Evolutionary conservation across 2,329 filamentous ascomycete species (phyloP).

Genomic region (Alternaria sp.): DNA sequence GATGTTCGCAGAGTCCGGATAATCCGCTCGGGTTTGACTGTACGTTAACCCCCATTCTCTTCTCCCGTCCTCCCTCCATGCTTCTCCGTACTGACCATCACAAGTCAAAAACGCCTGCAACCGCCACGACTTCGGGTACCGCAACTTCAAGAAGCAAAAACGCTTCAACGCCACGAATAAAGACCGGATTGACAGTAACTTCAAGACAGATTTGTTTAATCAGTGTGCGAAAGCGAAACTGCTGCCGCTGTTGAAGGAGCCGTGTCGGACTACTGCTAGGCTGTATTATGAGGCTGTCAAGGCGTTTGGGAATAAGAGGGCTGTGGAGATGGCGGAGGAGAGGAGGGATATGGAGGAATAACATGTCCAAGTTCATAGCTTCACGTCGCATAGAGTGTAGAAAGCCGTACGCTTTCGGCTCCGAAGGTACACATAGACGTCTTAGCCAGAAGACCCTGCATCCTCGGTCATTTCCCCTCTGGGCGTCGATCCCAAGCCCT

Average conservation of each 20-base stretch:
- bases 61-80: neutral
- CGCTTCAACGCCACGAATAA: conserved; percentile 52
- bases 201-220: conserved; percentile 53
- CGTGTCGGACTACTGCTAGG: conserved; percentile 40
- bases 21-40: conserved; percentile 47
- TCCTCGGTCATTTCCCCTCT: conserved; percentile 1
- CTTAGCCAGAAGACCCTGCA: conserved; percentile 20
- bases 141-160: conserved; percentile 61
- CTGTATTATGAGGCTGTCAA: conserved; percentile 47
- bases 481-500: conserved; percentile 8
- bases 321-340: neutral
- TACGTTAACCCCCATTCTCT: conserved; percentile 3
- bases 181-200: conserved; percentile 59
- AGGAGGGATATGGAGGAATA: neutral
- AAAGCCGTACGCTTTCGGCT: neutral
- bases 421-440: neutral
- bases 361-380: neutral
- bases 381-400: neutral
- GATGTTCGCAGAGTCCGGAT: conserved; percentile 48
- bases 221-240: conserved; percentile 44
- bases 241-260: no score
- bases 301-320: neutral
- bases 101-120: conserved; percentile 45
- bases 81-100: neutral
- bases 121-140: conserved; percentile 65